Evolutionary conservation across 345 rosid species (phyloP), one percentile per base, ranked within the genome.

Genomic region (Gossypium thurberi): DNA sequence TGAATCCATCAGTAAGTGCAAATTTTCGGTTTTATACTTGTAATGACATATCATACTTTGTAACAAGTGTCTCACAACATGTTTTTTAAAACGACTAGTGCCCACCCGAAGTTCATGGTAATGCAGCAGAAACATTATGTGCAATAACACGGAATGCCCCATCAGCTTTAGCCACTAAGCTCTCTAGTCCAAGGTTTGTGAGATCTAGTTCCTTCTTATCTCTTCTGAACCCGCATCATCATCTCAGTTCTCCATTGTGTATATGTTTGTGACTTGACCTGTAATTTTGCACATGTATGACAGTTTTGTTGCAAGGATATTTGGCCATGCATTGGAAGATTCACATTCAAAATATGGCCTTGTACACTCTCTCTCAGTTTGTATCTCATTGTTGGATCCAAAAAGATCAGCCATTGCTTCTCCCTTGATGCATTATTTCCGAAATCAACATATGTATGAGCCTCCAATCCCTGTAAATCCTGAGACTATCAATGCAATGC

Each of bases 351-450:
- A 87, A 80, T 91, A 97, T 77, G 84, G 89, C 65, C 99, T 95
- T 81, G 93, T 95, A 72, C 85, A 95, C 81, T 89, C 98, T 8
- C 96, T 95, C 74, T 91, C 99, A 74, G 99, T 95, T 64, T 95
- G 98, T 81, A 91, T 91, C 71, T 91, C 97, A 42, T 79, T 95
- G 85, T 73, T 93, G 86, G 99, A 95, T 85, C 98, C 98, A 57
- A 90, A 86, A 82, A 85, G 92, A 83, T 87, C 93, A 18, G 85
- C 94, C 52, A 52, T 80, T 64, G 75, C 94, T 60, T 88, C 91
- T 26, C 85, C 94, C 71, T 85, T 88, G 76, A 81, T 95, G 85
- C 89, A 85, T 73, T 88, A 97, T 69, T 93, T 84, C 75, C 88
- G 94, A 61, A 82, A 87, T 74, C 99, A 91, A 75, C 92, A 92